Percentiles rank a stretch among this genome's conserved stretches.
Evolutionary conservation across 176 grass and related monocot species (phyloP).

Genomic region (Elymus sibiricus): DNA sequence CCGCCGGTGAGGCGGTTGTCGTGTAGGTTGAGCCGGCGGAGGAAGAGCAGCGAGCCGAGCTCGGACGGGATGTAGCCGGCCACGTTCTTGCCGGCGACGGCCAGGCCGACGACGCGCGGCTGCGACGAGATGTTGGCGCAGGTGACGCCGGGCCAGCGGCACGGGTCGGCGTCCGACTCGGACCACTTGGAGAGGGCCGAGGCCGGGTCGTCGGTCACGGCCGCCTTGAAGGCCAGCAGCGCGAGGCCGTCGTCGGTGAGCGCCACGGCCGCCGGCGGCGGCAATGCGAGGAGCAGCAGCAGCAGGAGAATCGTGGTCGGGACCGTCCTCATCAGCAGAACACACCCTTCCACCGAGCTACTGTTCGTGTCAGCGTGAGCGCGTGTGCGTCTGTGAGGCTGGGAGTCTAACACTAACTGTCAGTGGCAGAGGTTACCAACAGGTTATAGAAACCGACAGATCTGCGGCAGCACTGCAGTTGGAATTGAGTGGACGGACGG

Average conservation of each 20-base stretch:
- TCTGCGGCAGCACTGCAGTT: neutral
- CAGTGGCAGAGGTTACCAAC: neutral
- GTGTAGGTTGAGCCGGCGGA: conserved; percentile 87
- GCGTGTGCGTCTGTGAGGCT: neutral
- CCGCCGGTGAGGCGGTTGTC: conserved; percentile 59
- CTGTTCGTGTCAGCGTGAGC: neutral
- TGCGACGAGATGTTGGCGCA: conserved; percentile 59
- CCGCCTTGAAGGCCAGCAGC: conserved; percentile 79
- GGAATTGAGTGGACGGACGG: neutral
- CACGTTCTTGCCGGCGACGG: conserved; percentile 77
- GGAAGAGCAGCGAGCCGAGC: conserved; percentile 77
- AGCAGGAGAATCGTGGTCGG: neutral
- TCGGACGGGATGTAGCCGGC: conserved; percentile 82
- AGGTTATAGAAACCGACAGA: neutral
- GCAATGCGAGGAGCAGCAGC: conserved; percentile 32
- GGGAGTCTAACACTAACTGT: conserved; percentile 1
- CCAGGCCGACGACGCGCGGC: conserved; percentile 64
- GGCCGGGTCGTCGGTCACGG: conserved; percentile 68
- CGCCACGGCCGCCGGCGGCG: conserved; percentile 20
- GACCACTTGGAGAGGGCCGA: conserved; percentile 45
- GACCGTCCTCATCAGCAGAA: conserved; percentile 26
- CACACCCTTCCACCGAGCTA: neutral
- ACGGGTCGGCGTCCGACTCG: conserved; percentile 60
- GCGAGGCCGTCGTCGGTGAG: conserved; percentile 65
- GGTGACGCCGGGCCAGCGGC: conserved; percentile 66